Evolutionary conservation across 371 early-diverging fungal genomes (phyloP).

Genomic region (Circinella minor): DNA sequence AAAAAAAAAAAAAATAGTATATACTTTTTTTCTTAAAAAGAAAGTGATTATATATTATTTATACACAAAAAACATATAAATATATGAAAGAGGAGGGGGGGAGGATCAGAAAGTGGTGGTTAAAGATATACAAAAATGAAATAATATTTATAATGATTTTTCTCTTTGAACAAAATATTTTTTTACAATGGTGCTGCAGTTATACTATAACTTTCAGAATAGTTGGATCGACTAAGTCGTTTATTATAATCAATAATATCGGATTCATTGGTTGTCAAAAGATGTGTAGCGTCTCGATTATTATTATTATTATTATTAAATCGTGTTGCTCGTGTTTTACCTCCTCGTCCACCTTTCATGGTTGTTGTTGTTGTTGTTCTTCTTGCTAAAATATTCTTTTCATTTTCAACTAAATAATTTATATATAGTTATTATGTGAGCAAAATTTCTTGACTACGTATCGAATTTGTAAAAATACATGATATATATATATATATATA

Average conservation of each 20-base stretch:
- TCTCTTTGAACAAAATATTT: neutral
- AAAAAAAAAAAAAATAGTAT: too few relatives aligned
- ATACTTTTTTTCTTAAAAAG: too few relatives aligned
- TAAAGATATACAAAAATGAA: too few relatives aligned
- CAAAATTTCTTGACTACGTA: too few relatives aligned
- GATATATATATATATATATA: too few relatives aligned
- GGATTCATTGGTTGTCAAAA: neutral
- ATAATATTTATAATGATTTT: neutral
- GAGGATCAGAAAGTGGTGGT: too few relatives aligned
- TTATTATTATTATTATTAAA: neutral
- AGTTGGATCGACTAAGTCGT: neutral
- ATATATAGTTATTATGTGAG: too few relatives aligned
- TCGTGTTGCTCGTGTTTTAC: conserved; percentile 4
- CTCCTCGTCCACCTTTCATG: neutral
- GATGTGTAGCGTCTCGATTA: neutral
- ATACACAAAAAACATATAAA: too few relatives aligned
- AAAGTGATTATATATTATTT: too few relatives aligned
- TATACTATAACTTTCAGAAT: conserved; percentile 1
- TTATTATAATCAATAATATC: neutral
- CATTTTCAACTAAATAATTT: neutral
- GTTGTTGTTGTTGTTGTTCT: neutral
- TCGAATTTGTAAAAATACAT: too few relatives aligned
- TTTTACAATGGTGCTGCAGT: neutral
- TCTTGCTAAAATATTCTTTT: too few relatives aligned
- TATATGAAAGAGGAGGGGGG: too few relatives aligned